These are phyloP conservation scores for Punica granatum DNA, from an alignment of 345 rosid species.

Conservation along the genomic window DNA sequence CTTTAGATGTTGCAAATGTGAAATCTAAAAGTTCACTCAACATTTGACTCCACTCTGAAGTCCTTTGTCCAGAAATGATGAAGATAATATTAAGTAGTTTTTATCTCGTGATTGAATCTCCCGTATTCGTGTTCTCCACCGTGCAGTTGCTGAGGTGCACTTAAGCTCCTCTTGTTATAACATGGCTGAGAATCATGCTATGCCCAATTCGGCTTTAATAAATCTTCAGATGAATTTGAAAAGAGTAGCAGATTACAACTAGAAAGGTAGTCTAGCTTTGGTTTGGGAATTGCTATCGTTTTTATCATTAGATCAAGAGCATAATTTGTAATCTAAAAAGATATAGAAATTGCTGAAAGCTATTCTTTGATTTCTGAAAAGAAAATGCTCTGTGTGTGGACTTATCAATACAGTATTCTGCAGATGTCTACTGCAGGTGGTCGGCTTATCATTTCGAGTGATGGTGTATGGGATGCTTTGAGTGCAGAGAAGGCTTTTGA, in stretches of 20 bases:
- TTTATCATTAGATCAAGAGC: not conserved
- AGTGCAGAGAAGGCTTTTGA: conserved; percentile 76
- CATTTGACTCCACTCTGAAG: not conserved
- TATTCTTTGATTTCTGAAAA: not conserved
- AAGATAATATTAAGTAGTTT: not conserved
- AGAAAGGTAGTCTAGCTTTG: not conserved
- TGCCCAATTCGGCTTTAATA: not conserved
- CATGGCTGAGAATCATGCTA: not conserved
- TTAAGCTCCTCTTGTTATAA: not conserved
- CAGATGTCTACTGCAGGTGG: conserved; percentile 94
- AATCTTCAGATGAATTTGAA: not conserved
- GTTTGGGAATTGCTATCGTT: not conserved
- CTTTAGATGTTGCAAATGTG: not conserved
- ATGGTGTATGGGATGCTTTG: conserved; percentile 98
- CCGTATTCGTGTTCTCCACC: not conserved
- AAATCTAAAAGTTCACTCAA: not conserved
- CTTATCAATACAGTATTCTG: conserved; percentile 15
- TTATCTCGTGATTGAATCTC: not conserved
- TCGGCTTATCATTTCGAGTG: conserved; percentile 84
- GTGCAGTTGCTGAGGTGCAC: not conserved
- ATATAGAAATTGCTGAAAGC: not conserved
- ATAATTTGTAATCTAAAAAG: not conserved
- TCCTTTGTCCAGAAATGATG: not conserved
- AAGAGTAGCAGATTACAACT: not conserved
- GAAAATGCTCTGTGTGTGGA: not conserved